phyloP scores from a whole-genome alignment of 768 basidiomycete genomes.

The Cystofilobasidium ferigula region DNA sequence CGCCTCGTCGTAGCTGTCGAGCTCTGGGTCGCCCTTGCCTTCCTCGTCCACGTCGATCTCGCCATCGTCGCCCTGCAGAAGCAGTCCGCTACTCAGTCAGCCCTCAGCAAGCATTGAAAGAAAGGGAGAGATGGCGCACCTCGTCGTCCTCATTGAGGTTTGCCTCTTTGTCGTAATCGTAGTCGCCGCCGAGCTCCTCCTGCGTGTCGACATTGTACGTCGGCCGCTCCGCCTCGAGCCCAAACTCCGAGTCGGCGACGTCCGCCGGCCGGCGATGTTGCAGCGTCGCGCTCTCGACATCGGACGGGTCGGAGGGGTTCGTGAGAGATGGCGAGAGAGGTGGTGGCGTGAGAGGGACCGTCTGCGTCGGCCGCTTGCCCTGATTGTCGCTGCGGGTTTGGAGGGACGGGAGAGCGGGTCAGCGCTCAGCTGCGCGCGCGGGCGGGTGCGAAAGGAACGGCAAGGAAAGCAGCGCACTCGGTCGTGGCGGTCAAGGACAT shows the following conservation, averaged over 20 bases:
- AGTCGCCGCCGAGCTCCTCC: constrained; percentile 7
- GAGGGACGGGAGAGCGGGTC: too few species aligned
- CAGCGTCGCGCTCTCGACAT: background rate
- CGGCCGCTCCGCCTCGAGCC: background rate
- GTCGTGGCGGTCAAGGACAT: constrained; percentile 1
- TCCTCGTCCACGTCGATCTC: background rate
- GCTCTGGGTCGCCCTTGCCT: background rate
- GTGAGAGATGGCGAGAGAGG: constrained; percentile 5
- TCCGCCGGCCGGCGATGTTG: background rate
- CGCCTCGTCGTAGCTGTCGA: background rate
- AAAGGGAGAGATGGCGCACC: background rate
- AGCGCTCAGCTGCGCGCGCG: too few species aligned
- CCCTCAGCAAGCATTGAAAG: background rate
- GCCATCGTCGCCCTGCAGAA: background rate
- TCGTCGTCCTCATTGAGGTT: background rate
- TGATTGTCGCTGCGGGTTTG: constrained; percentile 2
- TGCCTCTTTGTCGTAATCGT: background rate
- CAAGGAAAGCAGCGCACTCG: too few species aligned
- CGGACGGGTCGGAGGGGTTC: background rate
- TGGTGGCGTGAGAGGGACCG: background rate
- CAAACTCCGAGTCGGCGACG: constrained; percentile 1
- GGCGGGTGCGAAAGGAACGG: too few species aligned
- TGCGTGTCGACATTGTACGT: background rate
- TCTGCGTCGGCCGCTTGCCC: constrained; percentile 8
- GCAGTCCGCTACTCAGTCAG: background rate